Percentiles rank a stretch among this genome's conserved stretches.
Evolutionary conservation across 768 basidiomycete genomes (phyloP).

Genomic region (Hygrophoropsis aurantiaca): DNA sequence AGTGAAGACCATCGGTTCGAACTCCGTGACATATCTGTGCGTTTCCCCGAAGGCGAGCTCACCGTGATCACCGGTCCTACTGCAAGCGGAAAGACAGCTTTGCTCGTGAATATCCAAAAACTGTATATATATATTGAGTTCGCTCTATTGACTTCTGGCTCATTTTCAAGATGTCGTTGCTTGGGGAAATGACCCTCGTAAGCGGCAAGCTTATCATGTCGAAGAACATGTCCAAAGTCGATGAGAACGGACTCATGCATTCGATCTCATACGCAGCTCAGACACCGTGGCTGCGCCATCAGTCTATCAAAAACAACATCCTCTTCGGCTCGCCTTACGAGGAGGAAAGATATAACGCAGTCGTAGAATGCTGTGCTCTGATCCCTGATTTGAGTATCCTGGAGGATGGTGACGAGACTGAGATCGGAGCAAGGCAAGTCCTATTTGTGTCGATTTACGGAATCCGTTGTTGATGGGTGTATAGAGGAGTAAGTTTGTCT

Average conservation of each 20-base stretch:
- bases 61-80: constrained; percentile 71
- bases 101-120: constrained; percentile 30
- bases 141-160: not conserved
- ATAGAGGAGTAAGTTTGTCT: constrained; percentile 69
- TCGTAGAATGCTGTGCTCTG: constrained; percentile 85
- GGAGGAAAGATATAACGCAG: constrained; percentile 69
- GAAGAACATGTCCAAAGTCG: constrained; percentile 51
- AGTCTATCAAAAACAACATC: constrained; percentile 80
- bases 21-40: constrained; percentile 42
- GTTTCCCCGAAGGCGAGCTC: constrained; percentile 47
- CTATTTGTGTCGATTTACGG: too few relatives aligned
- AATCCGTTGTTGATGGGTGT: not conserved
- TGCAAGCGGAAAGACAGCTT: constrained; percentile 55
- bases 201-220: constrained; percentile 39
- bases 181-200: constrained; percentile 40
- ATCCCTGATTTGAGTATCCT: constrained; percentile 77
- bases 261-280: constrained; percentile 74
- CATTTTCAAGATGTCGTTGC: constrained; percentile 28
- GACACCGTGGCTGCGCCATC: constrained; percentile 67
- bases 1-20: constrained; percentile 38
- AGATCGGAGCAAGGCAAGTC: constrained; percentile 74
- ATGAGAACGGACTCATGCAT: constrained; percentile 60
- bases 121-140: not conserved
- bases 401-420: constrained; percentile 83
- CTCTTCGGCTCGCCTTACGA: constrained; percentile 72